These are phyloP conservation scores for Citrus maxima DNA, from an alignment of 345 rosid genomes.

Conservation along the genomic window DNA sequence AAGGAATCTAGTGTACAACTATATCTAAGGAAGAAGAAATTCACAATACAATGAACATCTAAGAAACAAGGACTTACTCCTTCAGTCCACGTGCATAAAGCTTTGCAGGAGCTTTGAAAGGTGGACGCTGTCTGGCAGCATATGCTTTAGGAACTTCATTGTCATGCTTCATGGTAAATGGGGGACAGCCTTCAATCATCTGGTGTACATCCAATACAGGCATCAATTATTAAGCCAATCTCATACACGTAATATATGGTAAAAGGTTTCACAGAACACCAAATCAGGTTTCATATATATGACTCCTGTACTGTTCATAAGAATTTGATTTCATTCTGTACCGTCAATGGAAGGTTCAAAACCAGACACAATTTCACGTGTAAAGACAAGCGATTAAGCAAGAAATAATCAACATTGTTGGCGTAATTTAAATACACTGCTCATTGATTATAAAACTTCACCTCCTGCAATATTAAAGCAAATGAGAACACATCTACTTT, in stretches of 20 bases:
- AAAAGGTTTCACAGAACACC: not conserved
- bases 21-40: conserved; percentile 1
- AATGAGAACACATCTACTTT: conserved; percentile 96
- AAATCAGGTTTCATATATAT: not conserved
- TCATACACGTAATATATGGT: not conserved
- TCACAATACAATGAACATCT: not conserved
- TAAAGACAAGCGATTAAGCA: not conserved
- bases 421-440: not conserved
- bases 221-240: conserved; percentile 14
- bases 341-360: not conserved
- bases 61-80: conserved; percentile 45
- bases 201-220: conserved; percentile 18
- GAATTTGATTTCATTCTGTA: not conserved
- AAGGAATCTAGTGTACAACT: not conserved
- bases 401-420: not conserved
- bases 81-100: conserved; percentile 75
- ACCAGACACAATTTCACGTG: not conserved
- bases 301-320: not conserved
- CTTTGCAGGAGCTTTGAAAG: conserved; percentile 72
- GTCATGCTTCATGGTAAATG: conserved; percentile 64
- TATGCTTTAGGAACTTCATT: conserved; percentile 60
- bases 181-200: conserved; percentile 90
- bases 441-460: conserved; percentile 16
- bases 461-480: conserved; percentile 93
- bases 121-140: conserved; percentile 49